A percentile compares a stretch with the other conserved stretches of the same genome.
Conservation (phyloP, 805 yeast genomes). For the Blastobotrys robertii region DNA sequence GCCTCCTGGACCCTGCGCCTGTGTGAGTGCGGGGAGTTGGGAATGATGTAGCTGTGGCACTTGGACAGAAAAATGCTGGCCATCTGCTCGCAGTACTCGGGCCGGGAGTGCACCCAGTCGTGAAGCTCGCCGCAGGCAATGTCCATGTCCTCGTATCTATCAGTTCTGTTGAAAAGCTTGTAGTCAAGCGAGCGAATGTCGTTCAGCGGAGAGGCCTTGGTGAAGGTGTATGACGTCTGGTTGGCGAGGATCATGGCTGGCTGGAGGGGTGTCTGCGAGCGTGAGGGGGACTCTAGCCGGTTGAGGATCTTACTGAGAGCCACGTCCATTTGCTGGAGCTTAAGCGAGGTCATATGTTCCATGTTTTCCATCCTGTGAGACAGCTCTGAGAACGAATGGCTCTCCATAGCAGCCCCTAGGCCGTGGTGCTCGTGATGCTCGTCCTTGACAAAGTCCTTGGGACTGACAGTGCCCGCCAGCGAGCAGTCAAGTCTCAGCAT, state of each 20-base stretch:
- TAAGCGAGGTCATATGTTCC: too few species aligned
- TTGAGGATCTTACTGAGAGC: too few species aligned
- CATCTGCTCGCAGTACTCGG: slow-evolving; percentile 34
- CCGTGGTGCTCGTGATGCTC: too few species aligned
- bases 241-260: too few species aligned
- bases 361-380: too few species aligned
- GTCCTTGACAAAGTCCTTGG: too few species aligned
- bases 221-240: neutral
- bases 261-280: too few species aligned
- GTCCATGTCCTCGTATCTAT: slow-evolving; percentile 25
- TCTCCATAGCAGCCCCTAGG: too few species aligned
- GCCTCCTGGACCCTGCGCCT: slow-evolving; percentile 31
- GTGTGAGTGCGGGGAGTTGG: slow-evolving; percentile 41
- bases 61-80: slow-evolving; percentile 40
- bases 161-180: slow-evolving; percentile 16
- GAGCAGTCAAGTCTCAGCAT: slow-evolving; percentile 42
- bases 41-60: slow-evolving; percentile 46
- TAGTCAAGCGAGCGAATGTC: slow-evolving; percentile 13
- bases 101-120: slow-evolving; percentile 36
- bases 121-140: slow-evolving; percentile 36
- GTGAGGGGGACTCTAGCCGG: too few species aligned
- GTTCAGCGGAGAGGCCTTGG: slow-evolving; percentile 28
- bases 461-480: slow-evolving; percentile 25
- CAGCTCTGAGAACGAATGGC: too few species aligned
- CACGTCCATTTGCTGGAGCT: too few species aligned